Percentiles rank a stretch among this genome's conserved stretches.
phyloP scores from a whole-genome alignment of 192 early-diverging fungal genomes.

The Coemansia reversa region DNA sequence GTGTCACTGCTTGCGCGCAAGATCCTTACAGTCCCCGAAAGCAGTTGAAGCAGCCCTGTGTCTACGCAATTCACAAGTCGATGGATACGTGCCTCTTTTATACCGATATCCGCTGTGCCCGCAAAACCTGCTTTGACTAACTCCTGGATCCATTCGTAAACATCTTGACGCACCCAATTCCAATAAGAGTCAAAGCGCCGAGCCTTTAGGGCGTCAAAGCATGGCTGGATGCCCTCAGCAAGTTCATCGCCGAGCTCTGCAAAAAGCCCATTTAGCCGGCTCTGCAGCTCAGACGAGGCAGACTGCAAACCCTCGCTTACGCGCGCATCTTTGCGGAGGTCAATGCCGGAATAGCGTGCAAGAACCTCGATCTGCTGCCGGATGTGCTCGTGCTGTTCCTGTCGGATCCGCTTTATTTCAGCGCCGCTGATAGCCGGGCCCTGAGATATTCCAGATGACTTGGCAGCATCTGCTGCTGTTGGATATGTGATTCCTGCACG shows the following conservation, averaged over 20 bases:
- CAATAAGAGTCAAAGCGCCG: conserved; percentile 92
- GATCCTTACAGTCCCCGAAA: too few relatives aligned
- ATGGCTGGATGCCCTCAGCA: conserved; percentile 74
- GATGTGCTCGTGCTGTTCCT: conserved; percentile 68
- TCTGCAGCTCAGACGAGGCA: conserved; percentile 61
- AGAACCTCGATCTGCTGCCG: conserved; percentile 79
- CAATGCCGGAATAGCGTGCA: conserved; percentile 74
- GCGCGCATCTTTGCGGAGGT: conserved; percentile 71
- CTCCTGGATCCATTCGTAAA: conserved; percentile 64
- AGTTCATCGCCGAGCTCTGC: conserved; percentile 79
- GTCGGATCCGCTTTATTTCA: conserved; percentile 76
- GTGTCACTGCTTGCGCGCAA: too few relatives aligned
- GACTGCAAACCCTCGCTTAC: conserved; percentile 61
- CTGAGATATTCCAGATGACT: conserved; percentile 32
- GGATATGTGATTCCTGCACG: conserved; percentile 73
- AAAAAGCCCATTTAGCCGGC: conserved; percentile 71
- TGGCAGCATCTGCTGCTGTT: conserved; percentile 52
- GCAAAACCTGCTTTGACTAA: conserved; percentile 45
- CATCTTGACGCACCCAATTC: conserved; percentile 76
- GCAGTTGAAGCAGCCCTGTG: too few relatives aligned
- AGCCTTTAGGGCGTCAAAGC: conserved; percentile 79
- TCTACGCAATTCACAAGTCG: too few relatives aligned
- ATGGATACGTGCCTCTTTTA: too few relatives aligned
- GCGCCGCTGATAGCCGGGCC: conserved; percentile 81
- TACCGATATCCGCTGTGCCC: too few relatives aligned